Evolutionary conservation across 148 eudicot species (phyloP), one percentile per base, ranked within the genome.

Genomic region (Rhododendron molle): DNA sequence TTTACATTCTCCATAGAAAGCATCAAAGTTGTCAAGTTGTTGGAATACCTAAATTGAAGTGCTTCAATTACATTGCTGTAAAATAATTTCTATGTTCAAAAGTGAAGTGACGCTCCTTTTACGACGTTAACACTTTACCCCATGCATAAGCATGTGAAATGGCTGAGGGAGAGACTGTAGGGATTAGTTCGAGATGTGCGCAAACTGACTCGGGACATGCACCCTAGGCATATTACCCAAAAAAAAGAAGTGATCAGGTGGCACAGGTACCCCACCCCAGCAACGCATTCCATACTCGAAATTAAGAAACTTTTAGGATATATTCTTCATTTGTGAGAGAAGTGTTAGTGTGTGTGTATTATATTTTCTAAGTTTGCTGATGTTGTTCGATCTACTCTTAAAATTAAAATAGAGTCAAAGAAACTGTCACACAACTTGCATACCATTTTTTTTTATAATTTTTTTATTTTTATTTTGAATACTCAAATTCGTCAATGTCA

Each of bases 121-220:
- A 40, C 44, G 44, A 40, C 7, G 44, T 40, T 40, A 7, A 7
- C 43, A 38, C 7, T 0, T 38, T 7, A 38, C 5, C 5, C 43
- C 6, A 38, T 38, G 43, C 43, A 0, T 38, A 38, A 38, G 5
- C 43, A 3, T 38, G 6, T 38, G 5, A 38, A 38, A 38, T 5
- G 5, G 44, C 7, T 38, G 7, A 0, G 6, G 5, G 0, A 5
- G 40, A 38, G 6, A 0, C 0, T 40, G 43, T 40, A 5, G 1
- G 7, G 7, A 40, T 6, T 40, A 40, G 0, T 40, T 0, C 0
- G 7, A 40, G 1, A 7, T 40, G 7, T 6, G 44, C 44, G 0
- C 7, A 40, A 40, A 40, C 0, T 40, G 7, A 0, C 7, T 6
- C 7, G 1, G 1, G 1, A 6, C 44, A n/a, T n/a, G n/a, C n/a